Evolutionary conservation across 1,139 yeast genomes (phyloP), one percentile per base, ranked within the genome.

Genomic region (Yarrowia galli): DNA sequence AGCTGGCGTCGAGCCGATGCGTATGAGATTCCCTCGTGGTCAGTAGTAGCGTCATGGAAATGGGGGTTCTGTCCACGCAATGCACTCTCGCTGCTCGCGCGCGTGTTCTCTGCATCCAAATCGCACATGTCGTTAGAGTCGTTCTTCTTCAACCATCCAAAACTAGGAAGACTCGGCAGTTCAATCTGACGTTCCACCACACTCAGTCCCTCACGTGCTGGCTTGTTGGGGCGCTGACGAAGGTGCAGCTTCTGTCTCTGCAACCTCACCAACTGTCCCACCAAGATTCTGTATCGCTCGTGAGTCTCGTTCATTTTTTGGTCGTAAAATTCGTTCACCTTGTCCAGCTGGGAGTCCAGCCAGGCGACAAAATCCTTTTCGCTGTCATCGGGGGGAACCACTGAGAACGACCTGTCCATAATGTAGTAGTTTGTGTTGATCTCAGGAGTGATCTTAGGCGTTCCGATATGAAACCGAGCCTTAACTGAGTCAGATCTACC

Each of bases 1-100:
- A 95, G 80, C 76, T 91, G 91, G 69, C 88, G 83, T 71, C 89
- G 83, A 0, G 98, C 98, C 67, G 84, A 85, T 43, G 84, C 79
- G 75, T 89, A 90, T 0, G 96, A 69, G 20, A 75, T 73, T 10
- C 64, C 51, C 32, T 54, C 67, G 15, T 45, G 64, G 18, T 51
- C 64, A 28, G 61, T 56, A 13, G 53, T 35, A 15, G 43, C 36
- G 20, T 43, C 51, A 15, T 49, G 67, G n/a, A n/a, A 28, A 15
- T 35, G 38, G 20, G 65, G 42, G 22, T 61, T 48, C 16, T 46
- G 35, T 32, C 60, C 60, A 22, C 35, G 60, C 45, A 53, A 9
- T 7, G 60, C 60, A 36, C 32, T 53, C 8, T 53, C 45, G 32
- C 60, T 53, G 35, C 45, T 23, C 20, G 60, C 43, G 6, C 60